phyloP scores from a whole-genome alignment of 768 basidiomycete species.

The Pholiota conissans region DNA sequence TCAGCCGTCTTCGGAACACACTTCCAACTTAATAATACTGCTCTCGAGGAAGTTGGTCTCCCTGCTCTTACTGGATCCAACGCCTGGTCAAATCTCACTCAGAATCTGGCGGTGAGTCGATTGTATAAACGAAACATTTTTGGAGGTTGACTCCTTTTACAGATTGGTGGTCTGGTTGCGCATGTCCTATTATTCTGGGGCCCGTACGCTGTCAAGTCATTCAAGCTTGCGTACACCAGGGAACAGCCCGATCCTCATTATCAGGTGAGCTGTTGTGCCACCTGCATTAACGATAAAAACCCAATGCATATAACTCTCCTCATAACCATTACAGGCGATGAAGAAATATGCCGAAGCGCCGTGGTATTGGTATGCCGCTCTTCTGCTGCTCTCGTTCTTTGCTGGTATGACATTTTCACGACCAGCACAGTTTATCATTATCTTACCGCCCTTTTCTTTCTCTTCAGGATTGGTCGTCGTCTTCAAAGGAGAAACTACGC shows the following conservation, averaged over 20 bases:
- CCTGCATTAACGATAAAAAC: background rate
- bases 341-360: slow-evolving; percentile 61
- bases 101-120: slow-evolving; percentile 45
- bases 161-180: slow-evolving; percentile 63
- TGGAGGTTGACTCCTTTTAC: background rate
- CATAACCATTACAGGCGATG: slow-evolving; percentile 55
- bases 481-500: slow-evolving; percentile 56
- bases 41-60: slow-evolving; percentile 48
- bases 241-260: slow-evolving; percentile 60
- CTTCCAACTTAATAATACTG: slow-evolving; percentile 55
- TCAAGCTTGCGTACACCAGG: slow-evolving; percentile 45
- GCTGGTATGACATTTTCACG: slow-evolving; percentile 40
- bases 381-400: slow-evolving; percentile 51
- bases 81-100: slow-evolving; percentile 48
- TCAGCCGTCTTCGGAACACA: slow-evolving; percentile 50
- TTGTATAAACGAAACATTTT: background rate
- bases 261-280: slow-evolving; percentile 29
- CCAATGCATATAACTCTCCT: background rate
- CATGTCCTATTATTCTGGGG: slow-evolving; percentile 62
- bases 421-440: background rate
- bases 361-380: slow-evolving; percentile 57
- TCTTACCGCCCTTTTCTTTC: background rate
- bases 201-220: slow-evolving; percentile 45
- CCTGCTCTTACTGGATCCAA: slow-evolving; percentile 53
- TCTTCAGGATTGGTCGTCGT: slow-evolving; percentile 52